phyloP scores from a whole-genome alignment of 768 basidiomycete species.

The Galerina sulciceps region DNA sequence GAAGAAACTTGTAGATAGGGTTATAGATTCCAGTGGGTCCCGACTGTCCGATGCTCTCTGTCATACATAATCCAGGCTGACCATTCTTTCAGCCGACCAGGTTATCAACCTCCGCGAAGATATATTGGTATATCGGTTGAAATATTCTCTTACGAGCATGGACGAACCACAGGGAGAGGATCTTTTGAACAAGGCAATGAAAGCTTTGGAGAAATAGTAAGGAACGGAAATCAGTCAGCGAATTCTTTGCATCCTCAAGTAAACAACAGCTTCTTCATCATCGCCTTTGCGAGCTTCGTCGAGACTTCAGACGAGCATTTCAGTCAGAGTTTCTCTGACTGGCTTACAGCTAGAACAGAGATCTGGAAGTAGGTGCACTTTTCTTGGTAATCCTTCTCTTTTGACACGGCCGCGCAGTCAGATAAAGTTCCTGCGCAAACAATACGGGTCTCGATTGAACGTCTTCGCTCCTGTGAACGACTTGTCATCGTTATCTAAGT shows the following conservation, averaged over 20 bases:
- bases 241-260: neutral
- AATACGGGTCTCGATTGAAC: conserved; percentile 77
- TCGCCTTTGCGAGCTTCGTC: conserved; percentile 91
- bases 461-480: conserved; percentile 94
- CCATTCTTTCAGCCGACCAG: conserved; percentile 69
- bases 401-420: conserved; percentile 49
- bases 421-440: conserved; percentile 83
- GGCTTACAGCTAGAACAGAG: conserved; percentile 87
- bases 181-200: conserved; percentile 67
- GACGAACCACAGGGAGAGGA: conserved; percentile 64
- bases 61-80: neutral
- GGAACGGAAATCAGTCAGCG: neutral
- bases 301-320: conserved; percentile 60
- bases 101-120: conserved; percentile 92
- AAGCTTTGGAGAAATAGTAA: conserved; percentile 88
- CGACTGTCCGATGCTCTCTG: neutral
- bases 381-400: neutral
- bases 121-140: conserved; percentile 80
- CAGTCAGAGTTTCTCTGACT: conserved; percentile 76
- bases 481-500: conserved; percentile 78
- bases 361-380: conserved; percentile 80
- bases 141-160: conserved; percentile 83
- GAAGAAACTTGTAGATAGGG: conserved; percentile 89
- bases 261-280: conserved; percentile 73
- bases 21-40: conserved; percentile 71